phyloP scores from a whole-genome alignment of 495 filamentous ascomycete genomes.

The Bryoglossum gracile region DNA sequence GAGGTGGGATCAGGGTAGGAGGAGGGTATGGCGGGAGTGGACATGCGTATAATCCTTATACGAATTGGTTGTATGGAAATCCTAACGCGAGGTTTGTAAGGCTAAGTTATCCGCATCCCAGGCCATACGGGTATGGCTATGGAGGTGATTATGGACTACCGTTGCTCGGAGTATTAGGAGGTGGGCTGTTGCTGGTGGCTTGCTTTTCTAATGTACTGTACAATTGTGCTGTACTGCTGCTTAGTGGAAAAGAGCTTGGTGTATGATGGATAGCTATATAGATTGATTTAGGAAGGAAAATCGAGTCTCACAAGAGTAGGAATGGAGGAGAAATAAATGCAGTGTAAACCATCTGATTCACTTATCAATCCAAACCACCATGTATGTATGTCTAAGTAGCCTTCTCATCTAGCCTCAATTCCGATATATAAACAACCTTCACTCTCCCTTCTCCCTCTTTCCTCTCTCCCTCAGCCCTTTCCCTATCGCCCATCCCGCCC shows the following conservation, averaged over 20 bases:
- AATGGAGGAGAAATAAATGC: too few relatives aligned
- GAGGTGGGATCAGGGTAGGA: not conserved
- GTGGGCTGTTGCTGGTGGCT: conserved; percentile 33
- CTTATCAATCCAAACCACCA: too few relatives aligned
- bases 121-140: conserved; percentile 38
- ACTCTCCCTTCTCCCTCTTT: conserved; percentile 1
- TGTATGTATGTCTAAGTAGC: too few relatives aligned
- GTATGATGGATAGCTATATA: too few relatives aligned
- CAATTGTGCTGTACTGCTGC: too few relatives aligned
- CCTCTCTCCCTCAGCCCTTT: not conserved
- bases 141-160: conserved; percentile 37
- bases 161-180: conserved; percentile 29
- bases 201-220: conserved; percentile 29
- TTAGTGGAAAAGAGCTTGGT: too few relatives aligned
- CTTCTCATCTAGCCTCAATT: too few relatives aligned
- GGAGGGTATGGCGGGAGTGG: conserved; percentile 15
- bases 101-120: conserved; percentile 33
- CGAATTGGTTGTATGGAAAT: conserved; percentile 20
- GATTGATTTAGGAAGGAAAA: too few relatives aligned
- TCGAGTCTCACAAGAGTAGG: too few relatives aligned
- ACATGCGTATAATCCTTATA: conserved; percentile 22
- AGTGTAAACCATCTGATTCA: too few relatives aligned
- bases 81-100: conserved; percentile 38
- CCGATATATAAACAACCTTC: too few relatives aligned
- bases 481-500: not conserved